Conservation (phyloP, 2,329 filamentous ascomycete species). For the Cyphellophora attinorum region DNA sequence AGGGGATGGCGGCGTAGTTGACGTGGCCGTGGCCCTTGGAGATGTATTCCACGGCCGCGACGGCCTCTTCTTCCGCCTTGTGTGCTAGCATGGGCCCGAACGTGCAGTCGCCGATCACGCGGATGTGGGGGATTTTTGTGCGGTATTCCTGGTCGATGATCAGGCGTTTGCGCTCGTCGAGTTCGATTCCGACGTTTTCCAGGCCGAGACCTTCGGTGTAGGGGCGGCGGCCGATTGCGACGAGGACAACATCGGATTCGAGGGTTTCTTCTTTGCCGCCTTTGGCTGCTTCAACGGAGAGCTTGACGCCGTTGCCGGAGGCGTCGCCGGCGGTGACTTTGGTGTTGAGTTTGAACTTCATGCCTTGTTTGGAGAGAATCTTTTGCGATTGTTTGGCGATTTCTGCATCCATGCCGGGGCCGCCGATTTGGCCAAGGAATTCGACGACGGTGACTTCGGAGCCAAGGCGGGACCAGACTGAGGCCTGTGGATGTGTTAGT, state of each 20-base stretch:
- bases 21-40: conserved; percentile 97
- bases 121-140: conserved; percentile 94
- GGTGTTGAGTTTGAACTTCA: conserved; percentile 96
- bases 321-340: conserved; percentile 85
- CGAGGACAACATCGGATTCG: conserved; percentile 88
- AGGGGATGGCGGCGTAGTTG: conserved; percentile 96
- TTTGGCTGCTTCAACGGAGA: conserved; percentile 85
- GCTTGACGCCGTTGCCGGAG: conserved; percentile 59
- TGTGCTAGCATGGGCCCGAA: conserved; percentile 99
- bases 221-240: conserved; percentile 90
- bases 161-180: conserved; percentile 85
- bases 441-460: conserved; percentile 95
- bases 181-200: conserved; percentile 86
- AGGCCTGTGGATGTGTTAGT: conserved; percentile 42
- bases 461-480: conserved; percentile 91
- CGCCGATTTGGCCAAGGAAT: conserved; percentile 91
- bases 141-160: conserved; percentile 98
- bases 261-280: conserved; percentile 90
- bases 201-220: conserved; percentile 87
- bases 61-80: conserved; percentile 97
- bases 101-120: conserved; percentile 89
- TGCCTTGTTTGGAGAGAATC: conserved; percentile 88
- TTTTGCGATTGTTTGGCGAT: conserved; percentile 88
- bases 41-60: conserved; percentile 92
- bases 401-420: conserved; percentile 92